phyloP scores from a whole-genome alignment of 2,329 filamentous ascomycete genomes.

The Apiospora marii region DNA sequence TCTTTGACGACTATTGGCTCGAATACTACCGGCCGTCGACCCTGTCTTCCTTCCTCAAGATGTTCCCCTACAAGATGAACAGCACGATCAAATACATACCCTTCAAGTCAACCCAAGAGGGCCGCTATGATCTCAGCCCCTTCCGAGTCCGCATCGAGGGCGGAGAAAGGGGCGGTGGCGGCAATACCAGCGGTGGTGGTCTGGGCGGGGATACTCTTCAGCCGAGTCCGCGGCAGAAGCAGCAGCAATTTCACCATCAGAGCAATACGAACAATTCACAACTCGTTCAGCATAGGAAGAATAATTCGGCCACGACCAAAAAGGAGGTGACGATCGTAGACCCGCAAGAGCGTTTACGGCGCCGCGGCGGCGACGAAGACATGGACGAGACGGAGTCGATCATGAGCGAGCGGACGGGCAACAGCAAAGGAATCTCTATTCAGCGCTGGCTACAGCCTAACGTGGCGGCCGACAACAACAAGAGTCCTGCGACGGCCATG shows the following conservation, averaged over 20 bases:
- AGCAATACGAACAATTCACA: not conserved
- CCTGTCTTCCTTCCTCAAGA: constrained; percentile 88
- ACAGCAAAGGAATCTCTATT: constrained; percentile 59
- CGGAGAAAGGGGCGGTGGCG: not conserved
- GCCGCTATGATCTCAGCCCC: constrained; percentile 84
- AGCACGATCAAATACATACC: constrained; percentile 86
- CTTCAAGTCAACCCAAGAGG: constrained; percentile 74
- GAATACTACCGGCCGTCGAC: constrained; percentile 94
- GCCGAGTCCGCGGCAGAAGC: constrained; percentile 61
- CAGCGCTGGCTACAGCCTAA: constrained; percentile 68
- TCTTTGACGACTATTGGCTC: constrained; percentile 94
- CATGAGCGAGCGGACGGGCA: constrained; percentile 48
- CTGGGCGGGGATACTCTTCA: constrained; percentile 45
- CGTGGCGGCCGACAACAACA: constrained; percentile 42
- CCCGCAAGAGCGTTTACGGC: constrained; percentile 48
- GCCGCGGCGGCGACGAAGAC: constrained; percentile 42
- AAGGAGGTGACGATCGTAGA: constrained; percentile 77
- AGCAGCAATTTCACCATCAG: constrained; percentile 32
- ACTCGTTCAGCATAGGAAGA: constrained; percentile 28
- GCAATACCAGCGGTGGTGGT: not conserved
- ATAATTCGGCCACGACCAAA: constrained; percentile 41
- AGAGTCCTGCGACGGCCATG: constrained; percentile 34
- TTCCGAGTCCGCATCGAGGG: constrained; percentile 79
- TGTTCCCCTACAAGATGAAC: constrained; percentile 93
- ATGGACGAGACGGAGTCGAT: constrained; percentile 53